Percentiles rank a stretch among this genome's conserved stretches.
These are phyloP conservation scores for Jatropha podagrica DNA, from an alignment of 441 rosid species.

Conservation along the genomic window DNA sequence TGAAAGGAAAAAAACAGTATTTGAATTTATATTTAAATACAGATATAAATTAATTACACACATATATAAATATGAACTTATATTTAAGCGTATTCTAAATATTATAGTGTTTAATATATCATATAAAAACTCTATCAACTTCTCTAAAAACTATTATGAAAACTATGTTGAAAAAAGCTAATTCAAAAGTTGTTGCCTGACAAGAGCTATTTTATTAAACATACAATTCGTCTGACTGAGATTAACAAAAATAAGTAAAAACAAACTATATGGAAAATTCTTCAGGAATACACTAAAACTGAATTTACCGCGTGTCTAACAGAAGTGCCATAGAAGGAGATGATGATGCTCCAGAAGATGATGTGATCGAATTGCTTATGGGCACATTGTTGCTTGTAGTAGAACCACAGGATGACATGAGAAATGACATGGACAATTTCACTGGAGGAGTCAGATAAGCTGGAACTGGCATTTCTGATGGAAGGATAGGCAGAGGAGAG, in stretches of 20 bases:
- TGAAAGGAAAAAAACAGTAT: too few relatives aligned
- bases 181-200: too few relatives aligned
- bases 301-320: background rate
- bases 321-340: background rate
- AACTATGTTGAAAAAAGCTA: too few relatives aligned
- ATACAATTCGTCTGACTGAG: too few relatives aligned
- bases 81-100: too few relatives aligned
- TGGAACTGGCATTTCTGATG: conserved; percentile 20
- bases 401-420: background rate
- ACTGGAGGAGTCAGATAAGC: background rate
- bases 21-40: too few relatives aligned
- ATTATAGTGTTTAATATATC: too few relatives aligned
- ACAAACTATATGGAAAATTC: background rate
- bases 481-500: conserved; percentile 14
- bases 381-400: background rate
- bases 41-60: too few relatives aligned
- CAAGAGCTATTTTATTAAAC: too few relatives aligned
- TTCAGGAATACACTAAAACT: background rate
- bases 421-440: background rate
- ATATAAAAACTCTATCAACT: too few relatives aligned
- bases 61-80: too few relatives aligned
- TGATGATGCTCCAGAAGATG: conserved; percentile 6
- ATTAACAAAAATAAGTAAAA: background rate
- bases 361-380: background rate
- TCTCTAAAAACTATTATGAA: too few relatives aligned